These are phyloP conservation scores for Phyllosticta citribraziliensis DNA, from an alignment of 2,329 filamentous ascomycete genomes.

Conservation along the genomic window DNA sequence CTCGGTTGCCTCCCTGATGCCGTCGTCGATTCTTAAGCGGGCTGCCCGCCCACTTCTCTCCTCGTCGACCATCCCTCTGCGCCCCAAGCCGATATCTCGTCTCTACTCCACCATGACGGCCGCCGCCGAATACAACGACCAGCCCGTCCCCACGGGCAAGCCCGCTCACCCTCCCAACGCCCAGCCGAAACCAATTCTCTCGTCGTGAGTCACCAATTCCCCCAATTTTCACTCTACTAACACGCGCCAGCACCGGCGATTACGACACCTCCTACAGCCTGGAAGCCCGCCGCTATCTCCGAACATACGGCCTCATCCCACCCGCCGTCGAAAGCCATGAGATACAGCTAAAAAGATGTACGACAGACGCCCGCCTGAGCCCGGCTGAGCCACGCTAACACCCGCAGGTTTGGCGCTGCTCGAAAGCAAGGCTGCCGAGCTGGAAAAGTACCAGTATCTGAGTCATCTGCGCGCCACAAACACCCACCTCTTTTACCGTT, in stretches of 20 bases:
- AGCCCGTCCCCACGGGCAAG: neutral
- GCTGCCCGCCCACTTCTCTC: neutral
- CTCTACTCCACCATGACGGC: conserved; percentile 1
- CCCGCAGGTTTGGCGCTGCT: conserved; percentile 62
- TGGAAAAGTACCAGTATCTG: conserved; percentile 80
- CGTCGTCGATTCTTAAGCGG: conserved; percentile 4
- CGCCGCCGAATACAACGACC: neutral
- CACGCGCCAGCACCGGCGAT: conserved; percentile 30
- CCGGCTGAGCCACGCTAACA: conserved; percentile 6
- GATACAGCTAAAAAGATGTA: conserved; percentile 41
- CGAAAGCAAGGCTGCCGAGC: conserved; percentile 54
- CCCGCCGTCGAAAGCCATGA: conserved; percentile 42
- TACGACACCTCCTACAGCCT: conserved; percentile 40
- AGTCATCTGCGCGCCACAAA: conserved; percentile 66
- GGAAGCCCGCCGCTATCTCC: conserved; percentile 41
- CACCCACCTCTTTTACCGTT: conserved; percentile 69
- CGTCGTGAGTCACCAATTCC: neutral
- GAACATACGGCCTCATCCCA: conserved; percentile 44
- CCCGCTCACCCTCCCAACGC: neutral
- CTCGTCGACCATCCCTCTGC: neutral
- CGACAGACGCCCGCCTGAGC: conserved; percentile 11
- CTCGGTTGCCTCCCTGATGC: conserved; percentile 3
- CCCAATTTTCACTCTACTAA: neutral
- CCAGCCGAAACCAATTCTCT: neutral
- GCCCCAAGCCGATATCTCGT: neutral